These are phyloP conservation scores for Cladophialophora psammophila DNA, from an alignment of 2,329 filamentous ascomycete genomes.

Conservation along the genomic window DNA sequence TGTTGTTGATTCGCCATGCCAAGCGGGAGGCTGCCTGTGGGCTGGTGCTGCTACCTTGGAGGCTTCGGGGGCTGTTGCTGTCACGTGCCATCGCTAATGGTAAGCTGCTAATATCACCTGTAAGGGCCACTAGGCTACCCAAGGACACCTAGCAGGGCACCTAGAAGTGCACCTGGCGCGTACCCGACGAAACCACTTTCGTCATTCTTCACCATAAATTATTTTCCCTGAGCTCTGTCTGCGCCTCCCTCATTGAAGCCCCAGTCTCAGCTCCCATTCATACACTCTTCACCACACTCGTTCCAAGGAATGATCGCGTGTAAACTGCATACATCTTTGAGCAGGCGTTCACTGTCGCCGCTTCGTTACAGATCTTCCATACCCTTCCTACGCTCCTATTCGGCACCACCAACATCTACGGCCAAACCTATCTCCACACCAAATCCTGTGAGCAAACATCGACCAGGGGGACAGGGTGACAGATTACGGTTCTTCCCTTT, in stretches of 20 bases:
- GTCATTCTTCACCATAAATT: not conserved
- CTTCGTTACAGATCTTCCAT: conserved; percentile 1
- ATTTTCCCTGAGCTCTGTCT: conserved; percentile 1
- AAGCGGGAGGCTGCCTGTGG: conserved; percentile 13
- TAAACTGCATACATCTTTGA: conserved; percentile 4
- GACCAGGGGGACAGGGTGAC: conserved; percentile 33
- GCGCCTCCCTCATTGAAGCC: not conserved
- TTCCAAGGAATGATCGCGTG: conserved; percentile 29
- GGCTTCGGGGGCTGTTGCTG: not conserved
- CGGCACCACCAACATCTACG: conserved; percentile 19
- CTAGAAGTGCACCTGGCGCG: conserved; percentile 4
- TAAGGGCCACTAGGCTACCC: too few species aligned
- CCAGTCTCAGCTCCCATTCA: not conserved
- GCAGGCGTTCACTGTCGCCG: conserved; percentile 19
- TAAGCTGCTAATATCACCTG: not conserved
- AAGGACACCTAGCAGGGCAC: too few species aligned
- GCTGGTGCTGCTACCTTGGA: not conserved
- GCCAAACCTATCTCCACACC: conserved; percentile 15
- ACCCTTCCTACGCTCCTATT: conserved; percentile 21
- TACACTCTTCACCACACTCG: conserved; percentile 1
- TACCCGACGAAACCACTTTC: not conserved
- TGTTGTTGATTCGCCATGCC: conserved; percentile 14
- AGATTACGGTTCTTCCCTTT: conserved; percentile 48
- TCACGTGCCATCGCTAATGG: not conserved
- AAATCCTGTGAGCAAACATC: conserved; percentile 23